A percentile compares a stretch with the other conserved stretches of the same genome.
Evolutionary conservation across 2,329 filamentous ascomycete species (phyloP).

Genomic region (Trichoderma breve): DNA sequence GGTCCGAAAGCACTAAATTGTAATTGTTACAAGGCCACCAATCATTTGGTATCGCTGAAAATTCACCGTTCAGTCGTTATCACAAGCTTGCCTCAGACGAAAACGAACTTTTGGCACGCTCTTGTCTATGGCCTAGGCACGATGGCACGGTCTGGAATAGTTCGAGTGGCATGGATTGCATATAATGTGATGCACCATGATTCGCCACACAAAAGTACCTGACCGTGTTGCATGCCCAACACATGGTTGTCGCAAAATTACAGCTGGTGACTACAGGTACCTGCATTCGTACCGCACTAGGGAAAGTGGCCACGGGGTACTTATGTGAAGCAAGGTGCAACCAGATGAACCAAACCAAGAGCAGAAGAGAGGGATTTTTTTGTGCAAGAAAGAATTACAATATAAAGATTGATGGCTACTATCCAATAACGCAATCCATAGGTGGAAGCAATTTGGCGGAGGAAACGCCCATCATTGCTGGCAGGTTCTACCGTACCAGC

Average conservation of each 20-base stretch:
- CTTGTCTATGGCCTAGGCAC: background rate
- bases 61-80: background rate
- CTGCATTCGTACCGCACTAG: background rate
- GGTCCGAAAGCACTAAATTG: background rate
- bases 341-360: background rate
- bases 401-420: background rate
- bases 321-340: background rate
- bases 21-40: background rate
- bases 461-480: background rate
- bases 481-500: background rate
- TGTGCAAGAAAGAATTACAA: background rate
- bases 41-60: background rate
- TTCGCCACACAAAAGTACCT: background rate
- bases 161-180: background rate
- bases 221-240: background rate
- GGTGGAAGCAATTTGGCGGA: background rate
- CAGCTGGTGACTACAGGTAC: background rate
- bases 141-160: background rate
- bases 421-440: background rate
- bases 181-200: background rate
- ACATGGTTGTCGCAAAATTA: no score
- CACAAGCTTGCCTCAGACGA: background rate
- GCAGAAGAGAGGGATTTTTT: background rate
- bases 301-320: background rate
- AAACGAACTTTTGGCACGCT: background rate